Percentiles rank a stretch among this genome's conserved stretches.
Evolutionary conservation across 73 alveolate genomes (phyloP).

Genomic region (Urostyla sp.): DNA sequence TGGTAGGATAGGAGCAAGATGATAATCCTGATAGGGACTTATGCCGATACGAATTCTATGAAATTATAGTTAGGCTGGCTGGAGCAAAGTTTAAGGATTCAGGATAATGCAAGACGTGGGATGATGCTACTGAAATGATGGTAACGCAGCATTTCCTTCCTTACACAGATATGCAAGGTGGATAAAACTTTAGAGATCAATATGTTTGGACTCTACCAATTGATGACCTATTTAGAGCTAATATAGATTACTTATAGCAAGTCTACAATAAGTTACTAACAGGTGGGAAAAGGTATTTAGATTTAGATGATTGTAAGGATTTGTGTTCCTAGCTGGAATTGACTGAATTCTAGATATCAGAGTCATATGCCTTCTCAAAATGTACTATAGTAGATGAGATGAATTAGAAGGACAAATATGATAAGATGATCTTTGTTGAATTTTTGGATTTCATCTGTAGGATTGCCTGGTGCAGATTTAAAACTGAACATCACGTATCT

Average conservation of each 20-base stretch:
- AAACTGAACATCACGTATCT: neutral
- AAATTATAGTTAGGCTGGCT: constrained; percentile 58
- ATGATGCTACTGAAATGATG: constrained; percentile 28
- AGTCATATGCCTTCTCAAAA: constrained; percentile 34
- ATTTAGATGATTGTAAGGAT: constrained; percentile 31
- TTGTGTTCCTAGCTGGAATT: neutral
- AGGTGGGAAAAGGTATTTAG: neutral
- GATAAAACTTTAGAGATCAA: constrained; percentile 28
- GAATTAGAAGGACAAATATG: constrained; percentile 45
- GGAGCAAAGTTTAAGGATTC: constrained; percentile 57
- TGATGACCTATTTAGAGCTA: constrained; percentile 49
- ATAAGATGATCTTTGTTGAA: constrained; percentile 28
- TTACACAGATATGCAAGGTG: neutral
- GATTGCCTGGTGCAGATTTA: constrained; percentile 13
- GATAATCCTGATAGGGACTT: constrained; percentile 54
- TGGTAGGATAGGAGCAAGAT: neutral
- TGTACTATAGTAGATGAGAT: constrained; percentile 38
- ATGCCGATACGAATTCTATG: constrained; percentile 47
- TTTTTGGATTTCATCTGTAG: constrained; percentile 46
- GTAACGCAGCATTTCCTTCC: constrained; percentile 28
- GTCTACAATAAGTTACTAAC: constrained; percentile 8
- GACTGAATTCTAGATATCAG: neutral
- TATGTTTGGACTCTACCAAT: constrained; percentile 49
- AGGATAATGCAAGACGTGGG: constrained; percentile 24
- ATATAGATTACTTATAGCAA: neutral